phyloP scores from a whole-genome alignment of 306 rosid species.

The Ziziphus jujuba region DNA sequence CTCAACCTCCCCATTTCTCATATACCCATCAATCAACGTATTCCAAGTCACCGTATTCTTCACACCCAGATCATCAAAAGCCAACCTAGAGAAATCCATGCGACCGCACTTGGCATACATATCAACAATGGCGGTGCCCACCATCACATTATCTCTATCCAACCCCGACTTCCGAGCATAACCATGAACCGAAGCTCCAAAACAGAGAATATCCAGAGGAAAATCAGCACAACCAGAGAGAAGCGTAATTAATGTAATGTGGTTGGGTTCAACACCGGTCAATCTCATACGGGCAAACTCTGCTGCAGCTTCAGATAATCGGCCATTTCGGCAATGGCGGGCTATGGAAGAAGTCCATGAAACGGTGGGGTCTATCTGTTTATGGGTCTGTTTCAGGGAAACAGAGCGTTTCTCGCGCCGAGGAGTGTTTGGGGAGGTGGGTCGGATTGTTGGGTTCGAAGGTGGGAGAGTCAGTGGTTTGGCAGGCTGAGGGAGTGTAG shows the following conservation, averaged over 20 bases:
- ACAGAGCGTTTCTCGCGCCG: conserved; percentile 21
- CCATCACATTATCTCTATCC: conserved; percentile 55
- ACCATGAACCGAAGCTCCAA: conserved; percentile 63
- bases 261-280: conserved; percentile 63
- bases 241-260: conserved; percentile 69
- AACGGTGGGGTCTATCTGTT: conserved; percentile 40
- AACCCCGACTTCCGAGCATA: conserved; percentile 52
- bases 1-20: conserved; percentile 54
- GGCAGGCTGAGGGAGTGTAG: conserved; percentile 36
- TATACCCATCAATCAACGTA: conserved; percentile 70
- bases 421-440: conserved; percentile 21
- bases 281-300: conserved; percentile 57
- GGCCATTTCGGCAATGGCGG: conserved; percentile 56
- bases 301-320: conserved; percentile 58
- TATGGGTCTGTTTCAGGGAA: conserved; percentile 24
- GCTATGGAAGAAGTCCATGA: conserved; percentile 82
- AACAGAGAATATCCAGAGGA: conserved; percentile 27
- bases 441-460: conserved; percentile 20
- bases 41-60: conserved; percentile 80
- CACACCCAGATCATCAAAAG: conserved; percentile 48
- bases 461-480: conserved; percentile 29
- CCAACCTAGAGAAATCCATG: conserved; percentile 49
- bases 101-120: conserved; percentile 72
- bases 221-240: conserved; percentile 68
- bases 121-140: conserved; percentile 76